These are phyloP conservation scores for Posidonia oceanica DNA, from an alignment of 116 monocot genomes.

Conservation along the genomic window DNA sequence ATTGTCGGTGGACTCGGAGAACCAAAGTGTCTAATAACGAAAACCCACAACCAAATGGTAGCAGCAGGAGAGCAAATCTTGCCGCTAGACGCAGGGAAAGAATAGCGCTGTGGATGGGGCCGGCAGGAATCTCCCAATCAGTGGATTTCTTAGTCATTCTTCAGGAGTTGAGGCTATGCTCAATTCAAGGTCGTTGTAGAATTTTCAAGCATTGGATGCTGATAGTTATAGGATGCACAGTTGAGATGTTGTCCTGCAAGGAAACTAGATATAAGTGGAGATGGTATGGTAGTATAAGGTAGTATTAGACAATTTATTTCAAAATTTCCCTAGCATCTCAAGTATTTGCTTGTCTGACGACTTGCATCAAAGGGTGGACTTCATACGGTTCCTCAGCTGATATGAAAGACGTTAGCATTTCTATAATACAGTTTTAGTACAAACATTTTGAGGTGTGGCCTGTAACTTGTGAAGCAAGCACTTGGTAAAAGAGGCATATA, in stretches of 20 bases:
- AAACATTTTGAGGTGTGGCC: too few relatives aligned
- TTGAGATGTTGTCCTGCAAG: slow-evolving; percentile 82
- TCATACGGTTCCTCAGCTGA: too few relatives aligned
- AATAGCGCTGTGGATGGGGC: slow-evolving; percentile 11
- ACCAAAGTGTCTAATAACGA: background rate
- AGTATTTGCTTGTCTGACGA: too few relatives aligned
- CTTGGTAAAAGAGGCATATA: too few relatives aligned
- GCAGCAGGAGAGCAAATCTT: slow-evolving; percentile 18
- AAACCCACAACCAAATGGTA: background rate
- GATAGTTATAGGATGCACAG: slow-evolving; percentile 54
- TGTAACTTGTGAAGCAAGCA: too few relatives aligned
- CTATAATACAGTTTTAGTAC: too few relatives aligned
- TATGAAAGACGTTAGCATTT: too few relatives aligned
- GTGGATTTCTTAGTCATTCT: slow-evolving; percentile 36
- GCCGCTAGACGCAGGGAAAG: slow-evolving; percentile 29
- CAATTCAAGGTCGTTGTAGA: slow-evolving; percentile 30
- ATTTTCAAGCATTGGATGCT: slow-evolving; percentile 19
- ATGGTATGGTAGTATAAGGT: too few relatives aligned
- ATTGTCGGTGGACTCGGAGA: background rate
- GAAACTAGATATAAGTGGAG: too few relatives aligned
- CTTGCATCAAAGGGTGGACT: too few relatives aligned
- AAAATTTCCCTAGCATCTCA: too few relatives aligned
- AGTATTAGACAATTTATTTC: too few relatives aligned
- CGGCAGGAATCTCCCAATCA: slow-evolving; percentile 8
- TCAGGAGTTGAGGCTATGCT: slow-evolving; percentile 37